A percentile compares a stretch with the other conserved stretches of the same genome.
phyloP scores from a whole-genome alignment of 129 eudicot genomes.

The Cynara cardunculus region DNA sequence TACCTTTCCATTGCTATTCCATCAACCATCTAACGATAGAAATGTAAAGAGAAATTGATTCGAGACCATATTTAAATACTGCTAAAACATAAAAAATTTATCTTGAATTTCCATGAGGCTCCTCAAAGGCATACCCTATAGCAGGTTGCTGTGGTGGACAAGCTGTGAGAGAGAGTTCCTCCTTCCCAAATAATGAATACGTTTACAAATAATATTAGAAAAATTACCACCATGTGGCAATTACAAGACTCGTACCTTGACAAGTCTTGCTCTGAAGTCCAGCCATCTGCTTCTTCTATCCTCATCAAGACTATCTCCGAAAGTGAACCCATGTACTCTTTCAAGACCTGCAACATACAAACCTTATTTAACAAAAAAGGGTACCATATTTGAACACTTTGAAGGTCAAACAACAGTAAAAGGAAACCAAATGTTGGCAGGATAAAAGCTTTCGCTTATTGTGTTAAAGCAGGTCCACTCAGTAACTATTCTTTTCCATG shows the following conservation, averaged over 20 bases:
- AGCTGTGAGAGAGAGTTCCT: not conserved
- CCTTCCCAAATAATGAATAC: not conserved
- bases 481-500: not conserved
- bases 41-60: not conserved
- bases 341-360: constrained; percentile 59
- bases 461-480: not conserved
- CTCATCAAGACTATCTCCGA: constrained; percentile 90
- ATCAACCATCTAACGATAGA: no score
- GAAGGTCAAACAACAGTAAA: not conserved
- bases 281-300: constrained; percentile 65
- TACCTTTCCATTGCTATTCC: no score
- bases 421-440: not conserved
- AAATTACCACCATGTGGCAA: not conserved
- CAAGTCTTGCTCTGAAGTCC: constrained; percentile 59
- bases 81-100: not conserved
- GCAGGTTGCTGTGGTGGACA: not conserved
- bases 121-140: not conserved
- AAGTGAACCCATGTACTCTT: constrained; percentile 93
- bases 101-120: not conserved
- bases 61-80: not conserved
- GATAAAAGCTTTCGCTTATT: not conserved
- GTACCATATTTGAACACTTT: not conserved
- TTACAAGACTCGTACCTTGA: constrained; percentile 42
- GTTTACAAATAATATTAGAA: not conserved
- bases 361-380: not conserved